Conservation (phyloP, 208 protist genomes). For the Trypanosoma scelopori region DNA sequence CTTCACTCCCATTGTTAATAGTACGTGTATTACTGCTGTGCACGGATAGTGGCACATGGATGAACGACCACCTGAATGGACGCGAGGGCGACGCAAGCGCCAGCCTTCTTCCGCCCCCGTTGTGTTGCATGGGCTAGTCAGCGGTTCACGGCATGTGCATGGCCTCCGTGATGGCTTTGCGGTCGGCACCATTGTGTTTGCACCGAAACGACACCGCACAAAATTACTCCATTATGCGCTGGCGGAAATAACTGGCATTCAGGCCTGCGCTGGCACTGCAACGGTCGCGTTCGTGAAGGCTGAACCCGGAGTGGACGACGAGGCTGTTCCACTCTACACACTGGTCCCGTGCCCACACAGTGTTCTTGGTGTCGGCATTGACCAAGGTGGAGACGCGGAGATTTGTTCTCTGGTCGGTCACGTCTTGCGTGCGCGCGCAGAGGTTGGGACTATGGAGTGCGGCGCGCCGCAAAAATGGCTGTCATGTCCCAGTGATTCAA, state of each 20-base stretch:
- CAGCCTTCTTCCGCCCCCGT: background rate
- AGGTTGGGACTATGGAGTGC: background rate
- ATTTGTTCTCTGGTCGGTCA: slow-evolving; percentile 41
- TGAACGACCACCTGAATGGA: background rate
- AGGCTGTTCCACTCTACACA: slow-evolving; percentile 59
- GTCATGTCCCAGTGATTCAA: background rate
- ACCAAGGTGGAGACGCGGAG: background rate
- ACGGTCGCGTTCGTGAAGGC: slow-evolving; percentile 57
- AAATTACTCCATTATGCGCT: slow-evolving; percentile 30
- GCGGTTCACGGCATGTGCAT: background rate
- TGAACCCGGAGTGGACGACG: slow-evolving; percentile 72
- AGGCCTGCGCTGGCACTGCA: slow-evolving; percentile 56
- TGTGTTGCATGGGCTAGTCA: background rate
- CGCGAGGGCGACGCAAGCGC: background rate
- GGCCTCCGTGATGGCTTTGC: slow-evolving; percentile 10
- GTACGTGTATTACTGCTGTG: too few relatives aligned
- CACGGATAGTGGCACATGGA: background rate
- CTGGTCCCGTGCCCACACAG: slow-evolving; percentile 52
- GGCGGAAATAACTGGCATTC: slow-evolving; percentile 70
- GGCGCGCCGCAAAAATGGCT: background rate
- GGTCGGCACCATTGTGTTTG: slow-evolving; percentile 23
- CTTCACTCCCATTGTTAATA: too few relatives aligned
- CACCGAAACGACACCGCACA: slow-evolving; percentile 7
- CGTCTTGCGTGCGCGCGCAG: slow-evolving; percentile 24
- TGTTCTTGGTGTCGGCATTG: slow-evolving; percentile 23